These are phyloP conservation scores for Ophioceras dolichostomum DNA, from an alignment of 2,329 filamentous ascomycete genomes.

Conservation along the genomic window DNA sequence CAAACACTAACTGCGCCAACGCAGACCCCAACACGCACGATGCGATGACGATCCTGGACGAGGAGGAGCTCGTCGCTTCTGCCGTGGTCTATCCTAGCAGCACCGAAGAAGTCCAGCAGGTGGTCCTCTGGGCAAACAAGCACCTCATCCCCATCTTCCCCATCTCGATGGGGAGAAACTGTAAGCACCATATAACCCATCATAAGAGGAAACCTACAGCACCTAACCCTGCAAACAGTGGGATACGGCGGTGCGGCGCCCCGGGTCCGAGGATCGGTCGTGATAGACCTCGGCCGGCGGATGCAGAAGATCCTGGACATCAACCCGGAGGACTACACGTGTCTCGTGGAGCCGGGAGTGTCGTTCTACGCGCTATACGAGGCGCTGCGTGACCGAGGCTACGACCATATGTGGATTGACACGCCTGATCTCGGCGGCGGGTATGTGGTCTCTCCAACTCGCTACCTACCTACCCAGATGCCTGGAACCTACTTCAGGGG, in stretches of 20 bases:
- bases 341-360: slow-evolving; percentile 28
- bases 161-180: slow-evolving; percentile 24
- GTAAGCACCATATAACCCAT: too few relatives aligned
- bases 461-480: too few relatives aligned
- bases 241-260: slow-evolving; percentile 31
- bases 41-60: slow-evolving; percentile 26
- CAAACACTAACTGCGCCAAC: neutral
- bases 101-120: slow-evolving; percentile 18
- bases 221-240: slow-evolving; percentile 11
- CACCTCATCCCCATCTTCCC: slow-evolving; percentile 22
- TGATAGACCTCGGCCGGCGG: slow-evolving; percentile 25
- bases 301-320: slow-evolving; percentile 27
- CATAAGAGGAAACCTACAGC: too few relatives aligned
- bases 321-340: slow-evolving; percentile 23
- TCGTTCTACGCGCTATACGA: slow-evolving; percentile 25
- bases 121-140: slow-evolving; percentile 21
- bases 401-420: slow-evolving; percentile 29
- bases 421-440: slow-evolving; percentile 28
- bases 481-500: too few relatives aligned
- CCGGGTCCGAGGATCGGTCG: slow-evolving; percentile 27
- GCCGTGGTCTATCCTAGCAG: slow-evolving; percentile 22
- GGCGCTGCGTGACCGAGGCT: slow-evolving; percentile 19
- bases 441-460: too few relatives aligned
- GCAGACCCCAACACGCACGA: slow-evolving; percentile 26
- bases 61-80: slow-evolving; percentile 31